Evolutionary conservation across 495 filamentous ascomycete species (phyloP).

Genomic region (Alectoria sarmentosa): DNA sequence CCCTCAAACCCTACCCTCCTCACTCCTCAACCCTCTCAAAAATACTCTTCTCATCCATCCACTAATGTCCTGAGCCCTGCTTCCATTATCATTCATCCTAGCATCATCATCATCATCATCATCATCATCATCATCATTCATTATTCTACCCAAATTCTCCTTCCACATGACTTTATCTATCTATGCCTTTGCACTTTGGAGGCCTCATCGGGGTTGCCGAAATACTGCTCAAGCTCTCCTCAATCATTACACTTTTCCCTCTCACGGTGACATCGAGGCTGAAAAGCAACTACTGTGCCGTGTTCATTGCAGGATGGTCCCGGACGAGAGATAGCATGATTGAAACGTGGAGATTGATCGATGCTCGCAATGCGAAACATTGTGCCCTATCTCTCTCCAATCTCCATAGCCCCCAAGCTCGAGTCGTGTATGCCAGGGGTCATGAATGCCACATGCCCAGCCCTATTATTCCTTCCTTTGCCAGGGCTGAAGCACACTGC

Average conservation of each 20-base stretch:
- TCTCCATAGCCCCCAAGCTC: not conserved
- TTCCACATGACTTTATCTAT: too few species aligned
- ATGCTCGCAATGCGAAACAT: constrained; percentile 5
- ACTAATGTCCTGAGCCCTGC: too few species aligned
- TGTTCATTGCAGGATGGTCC: not conserved
- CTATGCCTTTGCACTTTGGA: too few species aligned
- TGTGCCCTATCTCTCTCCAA: not conserved
- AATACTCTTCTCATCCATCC: too few species aligned
- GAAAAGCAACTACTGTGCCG: not conserved
- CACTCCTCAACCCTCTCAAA: not conserved
- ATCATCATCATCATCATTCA: too few species aligned
- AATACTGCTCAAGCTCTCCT: not conserved
- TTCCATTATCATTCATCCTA: too few species aligned
- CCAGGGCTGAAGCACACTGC: constrained; percentile 8
- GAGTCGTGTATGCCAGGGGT: not conserved
- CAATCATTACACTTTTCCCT: not conserved
- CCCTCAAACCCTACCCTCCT: not conserved
- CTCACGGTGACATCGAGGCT: not conserved
- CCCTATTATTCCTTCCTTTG: constrained; percentile 1
- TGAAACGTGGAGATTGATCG: not conserved
- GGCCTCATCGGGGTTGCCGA: not conserved
- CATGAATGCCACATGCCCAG: constrained; percentile 1
- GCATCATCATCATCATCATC: too few species aligned
- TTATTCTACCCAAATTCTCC: too few species aligned
- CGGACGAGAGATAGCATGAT: not conserved